phyloP scores from a whole-genome alignment of 2,329 filamentous ascomycete genomes.

The Pseudogymnoascus verrucosus region DNA sequence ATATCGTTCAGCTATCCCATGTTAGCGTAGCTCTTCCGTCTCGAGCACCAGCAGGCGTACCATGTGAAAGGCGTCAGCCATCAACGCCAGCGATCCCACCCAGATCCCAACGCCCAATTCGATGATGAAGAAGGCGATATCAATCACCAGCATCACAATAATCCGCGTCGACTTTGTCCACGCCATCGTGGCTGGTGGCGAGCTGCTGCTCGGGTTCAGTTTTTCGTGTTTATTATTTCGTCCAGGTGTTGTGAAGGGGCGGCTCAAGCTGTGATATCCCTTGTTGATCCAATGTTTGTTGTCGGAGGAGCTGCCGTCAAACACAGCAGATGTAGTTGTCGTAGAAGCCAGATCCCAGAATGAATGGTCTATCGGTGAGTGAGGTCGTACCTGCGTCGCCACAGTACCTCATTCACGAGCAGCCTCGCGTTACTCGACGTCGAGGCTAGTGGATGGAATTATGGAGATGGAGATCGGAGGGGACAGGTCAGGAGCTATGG shows the following conservation, averaged over 20 bases:
- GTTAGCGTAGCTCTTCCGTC: slow-evolving; percentile 15
- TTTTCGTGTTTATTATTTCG: background rate
- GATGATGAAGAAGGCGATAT: slow-evolving; percentile 80
- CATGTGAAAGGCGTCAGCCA: slow-evolving; percentile 98
- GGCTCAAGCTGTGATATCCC: background rate
- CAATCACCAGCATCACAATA: slow-evolving; percentile 84
- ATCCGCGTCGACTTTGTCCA: slow-evolving; percentile 92
- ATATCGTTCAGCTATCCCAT: slow-evolving; percentile 79
- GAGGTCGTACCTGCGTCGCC: background rate
- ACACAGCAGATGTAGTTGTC: background rate
- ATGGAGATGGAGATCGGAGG: background rate
- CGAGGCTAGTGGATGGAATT: slow-evolving; percentile 1
- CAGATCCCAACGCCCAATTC: slow-evolving; percentile 80
- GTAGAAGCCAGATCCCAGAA: background rate
- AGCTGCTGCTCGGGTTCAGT: background rate
- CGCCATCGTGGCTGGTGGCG: slow-evolving; percentile 48
- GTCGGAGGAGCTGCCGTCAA: background rate
- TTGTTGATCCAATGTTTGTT: background rate
- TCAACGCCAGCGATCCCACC: slow-evolving; percentile 84
- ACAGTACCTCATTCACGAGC: background rate
- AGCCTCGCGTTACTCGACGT: background rate
- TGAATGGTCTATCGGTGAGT: background rate
- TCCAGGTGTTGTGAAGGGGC: background rate
- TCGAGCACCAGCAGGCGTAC: slow-evolving; percentile 36
- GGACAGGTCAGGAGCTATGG: background rate